Evolutionary conservation across 1,139 yeast species (phyloP).

Genomic region (Yamadazyma buinensis): DNA sequence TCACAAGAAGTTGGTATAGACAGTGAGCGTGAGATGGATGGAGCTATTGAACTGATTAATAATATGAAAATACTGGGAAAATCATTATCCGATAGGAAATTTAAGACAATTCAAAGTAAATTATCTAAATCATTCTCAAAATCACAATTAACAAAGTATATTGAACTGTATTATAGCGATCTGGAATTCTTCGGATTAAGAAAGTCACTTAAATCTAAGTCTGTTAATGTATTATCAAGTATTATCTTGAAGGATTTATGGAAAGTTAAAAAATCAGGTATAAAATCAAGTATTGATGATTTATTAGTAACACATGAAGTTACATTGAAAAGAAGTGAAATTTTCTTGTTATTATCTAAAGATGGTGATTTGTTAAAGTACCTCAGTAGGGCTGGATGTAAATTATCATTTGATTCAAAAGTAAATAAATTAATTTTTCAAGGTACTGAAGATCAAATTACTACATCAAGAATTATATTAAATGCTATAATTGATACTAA

Average conservation of each 20-base stretch:
- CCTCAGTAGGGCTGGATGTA: conserved; percentile 55
- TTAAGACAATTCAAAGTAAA: conserved; percentile 3
- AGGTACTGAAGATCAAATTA: conserved; percentile 34
- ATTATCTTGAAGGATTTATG: conserved; percentile 36
- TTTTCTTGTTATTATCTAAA: conserved; percentile 47
- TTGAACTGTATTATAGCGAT: conserved; percentile 10
- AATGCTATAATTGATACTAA: conserved; percentile 31
- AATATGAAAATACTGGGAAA: conserved; percentile 6
- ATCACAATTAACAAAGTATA: conserved; percentile 20
- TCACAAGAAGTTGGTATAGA: too few relatives aligned
- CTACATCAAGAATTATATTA: conserved; percentile 31
- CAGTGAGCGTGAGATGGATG: conserved; percentile 2
- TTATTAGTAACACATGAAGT: conserved; percentile 35
- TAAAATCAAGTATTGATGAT: conserved; percentile 33
- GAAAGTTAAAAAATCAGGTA: conserved; percentile 29
- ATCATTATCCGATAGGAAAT: conserved; percentile 8
- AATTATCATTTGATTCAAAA: conserved; percentile 34
- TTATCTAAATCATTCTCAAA: conserved; percentile 18
- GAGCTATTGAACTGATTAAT: conserved; percentile 10
- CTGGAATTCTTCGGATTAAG: conserved; percentile 6
- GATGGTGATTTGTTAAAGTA: conserved; percentile 45
- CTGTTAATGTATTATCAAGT: conserved; percentile 15
- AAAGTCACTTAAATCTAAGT: conserved; percentile 10
- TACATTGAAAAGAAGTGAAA: conserved; percentile 37
- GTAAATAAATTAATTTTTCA: conserved; percentile 17